Evolutionary conservation across 2,329 filamentous ascomycete species (phyloP), one percentile per base, ranked within the genome.

Genomic region (Coleophoma cylindrospora): DNA sequence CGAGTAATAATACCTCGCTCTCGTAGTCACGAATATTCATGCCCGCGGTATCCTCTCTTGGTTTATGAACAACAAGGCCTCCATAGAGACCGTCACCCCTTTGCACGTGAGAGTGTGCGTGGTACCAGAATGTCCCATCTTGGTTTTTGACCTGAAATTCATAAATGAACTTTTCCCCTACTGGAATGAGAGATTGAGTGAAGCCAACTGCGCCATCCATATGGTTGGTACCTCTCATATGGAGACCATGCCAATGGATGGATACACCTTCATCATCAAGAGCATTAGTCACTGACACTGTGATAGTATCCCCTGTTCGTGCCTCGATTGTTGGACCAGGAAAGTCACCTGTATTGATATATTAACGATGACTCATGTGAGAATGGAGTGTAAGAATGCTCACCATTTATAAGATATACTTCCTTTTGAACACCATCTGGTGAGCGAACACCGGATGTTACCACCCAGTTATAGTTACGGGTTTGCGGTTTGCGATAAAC

Each of bases 341-440:
- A 50, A 77, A 76, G 1, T 64, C 51, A 27, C 9, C 27, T 27
- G 27, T 27, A 27, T 27, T 10, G 9, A 27, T 27, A 5, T 5
- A 2, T 27, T 27, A 27, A 8, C 27, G 9, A 27, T 27, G 9
- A 27, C 3, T 27, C 19, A 19, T 27, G 2, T 27, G 7, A 3
- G 27, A 6, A 27, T 27, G 27, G 27, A 10, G 27, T 8, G 9
- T 10, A 27, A 8, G 27, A 27, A 27, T 27, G 7, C 27, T 27
- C 9, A 21, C 70, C 70, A 54, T 80, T 80, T 50, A 81, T 70
- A 3, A 76, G 62, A 57, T 75, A 75, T 4, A 79, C 66, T 1
- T 58, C 55, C 55, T 77, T 77, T 14, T 64, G 52, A 1, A 80
- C 76, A 0, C 77, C 76, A 57, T 80, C 75, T 5, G 74, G 74